Evolutionary conservation across 2,329 filamentous ascomycete species (phyloP), one percentile per base, ranked within the genome.

Genomic region (Rutstroemia sp.): DNA sequence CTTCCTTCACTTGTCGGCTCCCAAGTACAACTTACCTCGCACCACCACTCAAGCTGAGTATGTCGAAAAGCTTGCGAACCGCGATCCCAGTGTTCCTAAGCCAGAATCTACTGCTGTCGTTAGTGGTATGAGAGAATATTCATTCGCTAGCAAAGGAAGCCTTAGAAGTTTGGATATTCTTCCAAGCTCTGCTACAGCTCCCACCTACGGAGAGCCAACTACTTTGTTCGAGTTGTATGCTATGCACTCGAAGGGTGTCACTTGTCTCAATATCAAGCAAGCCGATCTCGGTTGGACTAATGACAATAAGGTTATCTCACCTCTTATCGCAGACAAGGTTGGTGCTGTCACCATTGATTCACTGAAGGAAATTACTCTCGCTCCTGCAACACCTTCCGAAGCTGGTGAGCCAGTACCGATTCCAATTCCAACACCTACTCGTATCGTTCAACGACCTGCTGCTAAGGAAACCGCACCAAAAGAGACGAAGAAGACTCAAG

Each of bases 241-340:
- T 34, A 95, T 96, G 87, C 92, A 99, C 72, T 96, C 94, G 10
- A 95, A 91, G 74, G 94, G 94, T 59, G 91, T 97, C n/a, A 92
- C 92, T 17, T 92, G 89, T 65, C 71, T 97, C 53, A 85, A 84
- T 61, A 84, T 99, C 70, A 92, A 88, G 70, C 89, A 92, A 69
- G 83, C 86, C 51, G 92, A 97, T 72, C 78, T 99, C 49, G 94
- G 95, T 30, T 97, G 92, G 92, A 87, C 86, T 64, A 82, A 84
- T 64, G 89, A 96, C 60, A 92, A 91, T 73, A 95, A 95, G 76
- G 88, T 95, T 53, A 76, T 96, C 40, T 76, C 86, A 54, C 80
- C 87, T 0, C 82, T 94, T 40, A 85, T 95, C 70, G 92, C 89
- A 2, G 78, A 89, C 46, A 78, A 86, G 53, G 79, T 83, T 54